Conservation (phyloP, 768 basidiomycete species). For the Suillus bovinus region DNA sequence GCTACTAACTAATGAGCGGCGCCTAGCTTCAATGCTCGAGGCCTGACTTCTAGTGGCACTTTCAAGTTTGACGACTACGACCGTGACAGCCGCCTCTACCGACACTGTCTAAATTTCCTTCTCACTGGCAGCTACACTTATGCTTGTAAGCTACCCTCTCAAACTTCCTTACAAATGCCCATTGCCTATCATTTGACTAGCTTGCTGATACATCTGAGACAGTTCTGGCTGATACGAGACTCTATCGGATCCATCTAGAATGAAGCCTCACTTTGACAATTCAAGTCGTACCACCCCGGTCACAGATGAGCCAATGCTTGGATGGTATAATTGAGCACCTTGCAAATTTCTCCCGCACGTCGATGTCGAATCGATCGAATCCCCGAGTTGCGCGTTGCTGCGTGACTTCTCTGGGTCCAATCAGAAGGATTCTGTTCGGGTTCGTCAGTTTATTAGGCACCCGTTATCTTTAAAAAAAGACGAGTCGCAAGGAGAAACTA, state of each 20-base stretch:
- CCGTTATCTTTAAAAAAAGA: neutral
- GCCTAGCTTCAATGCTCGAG: too few species aligned
- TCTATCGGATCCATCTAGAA: neutral
- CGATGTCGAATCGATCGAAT: neutral
- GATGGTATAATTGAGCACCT: neutral
- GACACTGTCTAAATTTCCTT: too few species aligned
- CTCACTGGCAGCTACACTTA: too few species aligned
- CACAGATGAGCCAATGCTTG: neutral
- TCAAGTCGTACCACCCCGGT: neutral
- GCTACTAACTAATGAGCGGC: too few species aligned
- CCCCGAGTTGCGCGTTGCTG: neutral
- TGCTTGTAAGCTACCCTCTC: neutral
- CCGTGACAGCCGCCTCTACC: too few species aligned
- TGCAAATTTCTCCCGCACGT: neutral
- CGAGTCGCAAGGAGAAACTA: neutral
- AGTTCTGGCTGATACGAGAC: too few species aligned
- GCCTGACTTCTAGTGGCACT: too few species aligned
- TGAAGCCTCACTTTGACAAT: neutral
- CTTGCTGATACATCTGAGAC: neutral
- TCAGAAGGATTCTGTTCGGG: neutral
- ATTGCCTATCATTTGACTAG: neutral
- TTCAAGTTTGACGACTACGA: too few species aligned
- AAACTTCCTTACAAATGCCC: neutral
- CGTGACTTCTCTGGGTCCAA: neutral
- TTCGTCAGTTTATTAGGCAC: neutral